Percentiles rank a stretch among this genome's conserved stretches.
These are phyloP conservation scores for Aspergillus texensis DNA, from an alignment of 2,329 filamentous ascomycete genomes.

Conservation along the genomic window DNA sequence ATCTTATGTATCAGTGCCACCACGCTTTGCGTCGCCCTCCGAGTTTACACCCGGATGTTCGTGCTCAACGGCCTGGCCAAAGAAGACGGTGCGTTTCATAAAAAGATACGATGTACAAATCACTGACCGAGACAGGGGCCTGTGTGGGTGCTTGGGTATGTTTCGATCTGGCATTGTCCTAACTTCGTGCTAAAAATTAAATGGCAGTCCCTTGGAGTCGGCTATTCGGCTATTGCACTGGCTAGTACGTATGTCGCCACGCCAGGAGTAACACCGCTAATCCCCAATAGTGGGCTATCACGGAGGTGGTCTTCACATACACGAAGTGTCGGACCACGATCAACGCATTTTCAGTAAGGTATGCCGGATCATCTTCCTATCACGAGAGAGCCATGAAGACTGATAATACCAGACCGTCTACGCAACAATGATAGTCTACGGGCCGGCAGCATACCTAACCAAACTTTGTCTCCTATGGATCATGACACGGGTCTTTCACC, in stretches of 20 bases:
- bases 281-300: neutral
- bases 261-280: neutral
- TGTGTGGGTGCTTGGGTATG: neutral
- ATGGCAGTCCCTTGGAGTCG: neutral
- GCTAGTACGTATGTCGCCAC: neutral
- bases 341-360: neutral
- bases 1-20: neutral
- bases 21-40: neutral
- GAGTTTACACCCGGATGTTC: neutral
- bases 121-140: neutral
- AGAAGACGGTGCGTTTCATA: neutral
- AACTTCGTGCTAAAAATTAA: neutral
- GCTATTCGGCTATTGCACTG: neutral
- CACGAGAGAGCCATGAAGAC: fast-evolving
- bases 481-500: neutral
- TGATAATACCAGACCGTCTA: neutral
- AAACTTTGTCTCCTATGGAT: neutral
- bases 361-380: fast-evolving
- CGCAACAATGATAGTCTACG: neutral
- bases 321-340: neutral
- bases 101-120: neutral
- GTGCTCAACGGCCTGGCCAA: neutral
- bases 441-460: neutral
- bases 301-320: neutral
- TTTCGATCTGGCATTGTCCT: neutral